These are phyloP conservation scores for Calonectria pseudoturangicola DNA, from an alignment of 2,329 filamentous ascomycete genomes.

Conservation along the genomic window DNA sequence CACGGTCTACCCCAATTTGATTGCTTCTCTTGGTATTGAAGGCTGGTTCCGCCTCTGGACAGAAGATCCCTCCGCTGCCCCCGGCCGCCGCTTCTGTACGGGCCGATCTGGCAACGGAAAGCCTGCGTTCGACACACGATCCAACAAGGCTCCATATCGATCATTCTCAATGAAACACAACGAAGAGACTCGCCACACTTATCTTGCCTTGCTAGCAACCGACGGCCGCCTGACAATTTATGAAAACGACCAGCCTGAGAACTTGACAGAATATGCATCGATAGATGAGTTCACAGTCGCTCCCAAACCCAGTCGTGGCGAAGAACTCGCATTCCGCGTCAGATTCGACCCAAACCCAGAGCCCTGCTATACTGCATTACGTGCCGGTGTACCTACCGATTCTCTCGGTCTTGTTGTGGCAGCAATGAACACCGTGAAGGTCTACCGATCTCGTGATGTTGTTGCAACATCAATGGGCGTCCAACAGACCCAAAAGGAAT, in stretches of 20 bases:
- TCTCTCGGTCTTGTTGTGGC: slow-evolving; percentile 89
- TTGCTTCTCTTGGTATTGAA: slow-evolving; percentile 92
- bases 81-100: slow-evolving; percentile 87
- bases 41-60: slow-evolving; percentile 94
- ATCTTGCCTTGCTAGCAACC: slow-evolving; percentile 88
- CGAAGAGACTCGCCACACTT: slow-evolving; percentile 86
- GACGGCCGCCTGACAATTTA: slow-evolving; percentile 87
- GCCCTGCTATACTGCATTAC: slow-evolving; percentile 84
- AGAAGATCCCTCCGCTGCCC: slow-evolving; percentile 88
- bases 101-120: slow-evolving; percentile 69
- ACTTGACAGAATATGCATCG: slow-evolving; percentile 83
- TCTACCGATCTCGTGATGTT: slow-evolving; percentile 85
- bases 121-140: slow-evolving; percentile 74
- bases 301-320: slow-evolving; percentile 82
- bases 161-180: slow-evolving; percentile 91
- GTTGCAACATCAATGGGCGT: slow-evolving; percentile 71
- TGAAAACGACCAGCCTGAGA: slow-evolving; percentile 90
- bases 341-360: slow-evolving; percentile 92
- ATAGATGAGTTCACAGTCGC: slow-evolving; percentile 87
- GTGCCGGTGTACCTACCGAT: slow-evolving; percentile 87
- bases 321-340: slow-evolving; percentile 91
- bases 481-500: slow-evolving; percentile 79
- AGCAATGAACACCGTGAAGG: slow-evolving; percentile 86
- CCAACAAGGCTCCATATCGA: slow-evolving; percentile 78
- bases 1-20: slow-evolving; percentile 88